Base-by-base conservation (phyloP, 352 stramenopile genomes). In the Thalassiosira hispida region DNA sequence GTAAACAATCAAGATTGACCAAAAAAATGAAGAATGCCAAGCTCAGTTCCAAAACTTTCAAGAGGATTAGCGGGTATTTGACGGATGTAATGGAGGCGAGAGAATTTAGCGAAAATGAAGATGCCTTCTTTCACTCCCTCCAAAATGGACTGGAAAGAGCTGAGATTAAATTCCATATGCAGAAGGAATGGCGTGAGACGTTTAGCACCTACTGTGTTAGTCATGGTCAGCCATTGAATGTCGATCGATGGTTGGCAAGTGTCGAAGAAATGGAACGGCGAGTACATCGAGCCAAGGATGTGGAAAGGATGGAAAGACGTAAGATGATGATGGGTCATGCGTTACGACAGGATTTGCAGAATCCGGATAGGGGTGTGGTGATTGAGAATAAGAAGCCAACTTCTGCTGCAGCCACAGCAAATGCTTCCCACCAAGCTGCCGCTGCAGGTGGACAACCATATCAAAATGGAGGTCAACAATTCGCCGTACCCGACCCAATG, bases 21-120 rank as follows among this genome's bases (percentile, higher is more conserved):
- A 94, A 94, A 65, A 94, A 94, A 63, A 92, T 94, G 87, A 94
- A 94, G 63, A 94, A 94, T 72, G 88, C 88, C 16, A 90, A 89
- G 31, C 62, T 93, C 0, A 86, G 71, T 20, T 74, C 68, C 14
- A 91, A 87, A 44, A 83, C 77, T 0, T 93, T 90, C 44, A 73
- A 88, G 31, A 56, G 72, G 0, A 74, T 70, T 0, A 29, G 29
- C 16, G 79, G 81, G 12, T 86, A 70, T 60, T 77, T 91, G 44
- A 25, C 47, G 0, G 70, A 87, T 42, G 52, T 69, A 9, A 27
- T 72, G 0, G 85, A 92, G 12, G 84, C 84, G 8, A 52, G 65
- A 9, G 66, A 83, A 35, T 90, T 91, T 56, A 91, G 86, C 7
- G 60, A 87, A 16, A 18, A 84, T 0, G 88, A 93, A 63, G 77